Base-by-base conservation (phyloP, 2,329 filamentous ascomycete genomes). In the Botryotinia globosa region DNA sequence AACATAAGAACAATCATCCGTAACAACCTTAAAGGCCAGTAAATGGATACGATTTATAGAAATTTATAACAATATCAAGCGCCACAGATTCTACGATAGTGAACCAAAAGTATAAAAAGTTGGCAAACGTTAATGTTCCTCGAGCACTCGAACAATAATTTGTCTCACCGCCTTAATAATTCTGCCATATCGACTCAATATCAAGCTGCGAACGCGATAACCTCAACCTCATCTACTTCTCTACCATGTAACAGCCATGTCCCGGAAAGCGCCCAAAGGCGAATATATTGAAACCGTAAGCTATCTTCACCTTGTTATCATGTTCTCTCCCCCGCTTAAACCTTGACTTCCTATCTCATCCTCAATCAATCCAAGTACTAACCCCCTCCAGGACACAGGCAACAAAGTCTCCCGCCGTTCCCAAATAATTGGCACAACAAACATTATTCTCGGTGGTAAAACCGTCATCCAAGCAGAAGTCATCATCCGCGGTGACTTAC, bases 361-460 rank as follows among this genome's bases (percentile, higher is more conserved):
- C 42, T 4, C 66, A 56, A 54, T 4, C 66, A 56, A 54, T 72
- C 65, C 32, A 54, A 45, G n/a, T 39, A 65, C 73, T 75, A 32
- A 75, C 69, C 44, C 32, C 51, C 39, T 59, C 29, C 77, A 97
- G 94, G 95, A 98, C 84, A 97, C 94, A 4, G 96, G 96, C 77
- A 99, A 99, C 88, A 98, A 98, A 85, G 96, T 99, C 79, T 95
- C 94, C 56, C 93, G 96, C 77, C 94, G 94, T 77, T 93, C 94
- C 75, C 91, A 92, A 81, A 93, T 99, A 78, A 92, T 97, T 80
- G 96, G 96, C 79, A 98, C 95, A 34, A 94, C 97, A 78, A 97
- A 98, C 84, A 98, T 99, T 83, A 97, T 97, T 83, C 91, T 99
- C 2, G 96, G 94, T 77, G 96, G 96, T 75, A 97, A 94, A 83